phyloP scores from a whole-genome alignment of 257 asterid species.

The Solanum peruvianum region DNA sequence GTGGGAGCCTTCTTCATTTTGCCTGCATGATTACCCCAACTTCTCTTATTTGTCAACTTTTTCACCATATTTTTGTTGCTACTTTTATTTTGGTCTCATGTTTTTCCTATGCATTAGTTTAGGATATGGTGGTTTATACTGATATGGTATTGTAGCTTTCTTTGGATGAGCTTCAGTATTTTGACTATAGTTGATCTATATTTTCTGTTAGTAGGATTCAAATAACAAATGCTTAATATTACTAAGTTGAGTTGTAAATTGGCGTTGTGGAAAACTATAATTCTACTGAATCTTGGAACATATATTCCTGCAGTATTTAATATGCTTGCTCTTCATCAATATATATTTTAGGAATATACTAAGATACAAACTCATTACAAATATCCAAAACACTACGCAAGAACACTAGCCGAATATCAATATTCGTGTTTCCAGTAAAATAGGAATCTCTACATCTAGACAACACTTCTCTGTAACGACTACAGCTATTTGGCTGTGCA shows the following conservation, averaged over 20 bases:
- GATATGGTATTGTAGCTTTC: not conserved
- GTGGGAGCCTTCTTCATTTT: not conserved
- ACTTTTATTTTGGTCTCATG: not conserved
- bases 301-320: not conserved
- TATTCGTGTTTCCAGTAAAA: not conserved
- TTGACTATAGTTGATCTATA: not conserved
- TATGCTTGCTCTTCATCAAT: not conserved
- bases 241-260: not conserved
- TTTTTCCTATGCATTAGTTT: not conserved
- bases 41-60: not conserved
- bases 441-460: not conserved
- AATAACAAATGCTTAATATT: not conserved
- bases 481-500: not conserved
- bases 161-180: not conserved
- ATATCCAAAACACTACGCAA: not conserved
- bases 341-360: not conserved
- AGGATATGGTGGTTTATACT: not conserved
- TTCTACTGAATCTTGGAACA: not conserved
- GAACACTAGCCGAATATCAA: not conserved
- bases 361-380: not conserved
- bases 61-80: not conserved
- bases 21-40: not conserved
- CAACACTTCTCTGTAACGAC: not conserved
- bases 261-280: not conserved
- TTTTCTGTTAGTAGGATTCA: not conserved